A percentile compares a stretch with the other conserved stretches of the same genome.
Evolutionary conservation across 345 rosid genomes (phyloP).

Genomic region (Sonneratia alba): DNA sequence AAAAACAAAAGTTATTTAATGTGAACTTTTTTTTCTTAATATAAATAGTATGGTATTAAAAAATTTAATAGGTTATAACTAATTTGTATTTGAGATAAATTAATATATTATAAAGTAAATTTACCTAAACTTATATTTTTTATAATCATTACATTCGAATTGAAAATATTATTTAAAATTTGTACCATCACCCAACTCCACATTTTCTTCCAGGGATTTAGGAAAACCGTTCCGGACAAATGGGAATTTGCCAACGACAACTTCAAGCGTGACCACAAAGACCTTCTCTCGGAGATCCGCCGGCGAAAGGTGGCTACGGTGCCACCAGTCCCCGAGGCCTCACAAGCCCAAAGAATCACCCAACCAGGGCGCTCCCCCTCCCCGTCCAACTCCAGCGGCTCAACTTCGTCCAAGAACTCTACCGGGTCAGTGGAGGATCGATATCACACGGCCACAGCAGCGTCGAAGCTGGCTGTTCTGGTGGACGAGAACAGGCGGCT

Average conservation of each 20-base stretch:
- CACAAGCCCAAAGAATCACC: conserved; percentile 12
- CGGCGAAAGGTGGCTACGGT: conserved; percentile 28
- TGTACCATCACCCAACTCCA: no score
- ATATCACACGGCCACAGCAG: conserved; percentile 12
- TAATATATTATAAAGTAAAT: no score
- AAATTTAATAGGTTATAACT: no score
- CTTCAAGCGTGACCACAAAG: conserved; percentile 30
- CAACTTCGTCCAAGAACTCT: conserved; percentile 65
- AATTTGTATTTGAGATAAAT: no score
- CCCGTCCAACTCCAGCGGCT: conserved; percentile 66
- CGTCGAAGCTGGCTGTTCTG: conserved; percentile 36
- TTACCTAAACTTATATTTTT: no score
- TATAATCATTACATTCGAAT: neutral
- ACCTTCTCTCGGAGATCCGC: conserved; percentile 30
- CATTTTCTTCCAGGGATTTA: conserved; percentile 19
- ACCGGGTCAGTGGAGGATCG: conserved; percentile 54
- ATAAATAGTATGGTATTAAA: no score
- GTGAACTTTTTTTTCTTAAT: no score
- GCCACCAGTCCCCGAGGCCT: neutral
- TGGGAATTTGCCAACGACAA: conserved; percentile 50
- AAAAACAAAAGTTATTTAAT: no score
- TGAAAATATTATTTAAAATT: neutral
- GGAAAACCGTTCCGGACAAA: conserved; percentile 41
- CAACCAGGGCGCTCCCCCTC: conserved; percentile 13
- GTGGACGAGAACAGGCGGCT: conserved; percentile 77